phyloP scores from a whole-genome alignment of 2,329 filamentous ascomycete genomes.

The Fusarium hainanense region DNA sequence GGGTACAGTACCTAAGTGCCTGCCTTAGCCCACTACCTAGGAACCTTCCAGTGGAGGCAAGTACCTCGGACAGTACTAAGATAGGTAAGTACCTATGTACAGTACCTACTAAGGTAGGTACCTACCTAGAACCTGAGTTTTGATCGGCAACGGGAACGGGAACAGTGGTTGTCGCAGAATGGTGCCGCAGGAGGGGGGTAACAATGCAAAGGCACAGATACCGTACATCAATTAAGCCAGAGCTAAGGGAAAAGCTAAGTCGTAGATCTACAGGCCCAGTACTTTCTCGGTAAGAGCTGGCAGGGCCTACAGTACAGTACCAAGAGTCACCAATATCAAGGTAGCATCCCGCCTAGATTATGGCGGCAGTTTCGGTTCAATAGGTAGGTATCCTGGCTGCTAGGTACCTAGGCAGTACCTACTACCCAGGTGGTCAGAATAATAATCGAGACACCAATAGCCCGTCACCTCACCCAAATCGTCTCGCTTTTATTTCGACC shows the following conservation, averaged over 20 bases:
- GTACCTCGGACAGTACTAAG: too few species aligned
- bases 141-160: constrained; percentile 37
- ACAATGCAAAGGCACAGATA: background rate
- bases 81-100: too few species aligned
- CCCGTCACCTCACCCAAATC: too few species aligned
- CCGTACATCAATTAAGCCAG: background rate
- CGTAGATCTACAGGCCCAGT: constrained; percentile 41
- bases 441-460: too few species aligned
- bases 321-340: background rate
- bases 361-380: constrained; percentile 10
- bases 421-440: too few species aligned
- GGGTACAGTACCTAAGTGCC: background rate
- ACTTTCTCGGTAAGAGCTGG: constrained; percentile 23
- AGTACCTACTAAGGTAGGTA: too few species aligned
- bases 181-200: constrained; percentile 7
- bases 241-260: constrained; percentile 47
- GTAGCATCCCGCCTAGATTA: background rate
- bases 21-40: too few species aligned
- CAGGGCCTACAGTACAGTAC: background rate
- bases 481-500: too few species aligned
- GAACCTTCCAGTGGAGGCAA: too few species aligned
- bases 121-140: constrained; percentile 1
- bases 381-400: too few species aligned
- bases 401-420: background rate
- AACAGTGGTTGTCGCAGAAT: constrained; percentile 34